phyloP scores from a whole-genome alignment of 2,329 filamentous ascomycete species.

The Aspergillus clavatus region DNA sequence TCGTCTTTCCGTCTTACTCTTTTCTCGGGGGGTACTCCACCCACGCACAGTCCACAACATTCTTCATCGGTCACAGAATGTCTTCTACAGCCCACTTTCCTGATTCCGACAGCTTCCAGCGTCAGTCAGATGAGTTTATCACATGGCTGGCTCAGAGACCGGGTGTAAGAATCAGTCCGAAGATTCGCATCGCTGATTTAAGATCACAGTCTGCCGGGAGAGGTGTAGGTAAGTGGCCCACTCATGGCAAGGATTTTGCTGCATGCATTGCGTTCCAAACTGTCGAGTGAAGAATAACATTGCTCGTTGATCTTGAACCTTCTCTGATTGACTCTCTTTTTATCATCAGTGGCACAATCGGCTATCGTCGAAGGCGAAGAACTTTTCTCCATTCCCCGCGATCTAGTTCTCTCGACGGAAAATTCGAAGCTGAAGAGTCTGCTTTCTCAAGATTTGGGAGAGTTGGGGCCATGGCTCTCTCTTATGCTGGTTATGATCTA shows the following conservation, averaged over 20 bases:
- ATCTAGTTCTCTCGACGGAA: slow-evolving; percentile 64
- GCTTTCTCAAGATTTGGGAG: slow-evolving; percentile 52
- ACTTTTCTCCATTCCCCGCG: slow-evolving; percentile 73
- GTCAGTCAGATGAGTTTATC: slow-evolving; percentile 50
- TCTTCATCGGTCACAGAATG: slow-evolving; percentile 23
- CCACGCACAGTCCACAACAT: background rate
- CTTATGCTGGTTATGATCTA: slow-evolving; percentile 77
- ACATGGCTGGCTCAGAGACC: slow-evolving; percentile 51
- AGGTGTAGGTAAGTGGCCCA: slow-evolving; percentile 55
- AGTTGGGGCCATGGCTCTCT: slow-evolving; percentile 49
- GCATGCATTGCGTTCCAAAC: slow-evolving; percentile 10
- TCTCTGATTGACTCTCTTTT: slow-evolving; percentile 19
- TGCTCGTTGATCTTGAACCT: background rate
- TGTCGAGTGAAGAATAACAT: background rate
- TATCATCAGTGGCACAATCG: slow-evolving; percentile 58
- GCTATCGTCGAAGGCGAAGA: slow-evolving; percentile 70
- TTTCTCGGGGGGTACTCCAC: background rate
- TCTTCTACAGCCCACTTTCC: slow-evolving; percentile 33
- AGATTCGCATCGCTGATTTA: slow-evolving; percentile 56
- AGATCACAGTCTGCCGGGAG: slow-evolving; percentile 53
- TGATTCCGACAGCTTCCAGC: slow-evolving; percentile 38
- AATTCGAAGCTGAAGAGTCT: slow-evolving; percentile 63
- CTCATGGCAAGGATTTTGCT: slow-evolving; percentile 19
- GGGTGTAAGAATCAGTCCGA: slow-evolving; percentile 53
- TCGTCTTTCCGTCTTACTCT: background rate